These are phyloP conservation scores for Coleophoma crateriformis DNA, from an alignment of 2,329 filamentous ascomycete species.

Conservation along the genomic window DNA sequence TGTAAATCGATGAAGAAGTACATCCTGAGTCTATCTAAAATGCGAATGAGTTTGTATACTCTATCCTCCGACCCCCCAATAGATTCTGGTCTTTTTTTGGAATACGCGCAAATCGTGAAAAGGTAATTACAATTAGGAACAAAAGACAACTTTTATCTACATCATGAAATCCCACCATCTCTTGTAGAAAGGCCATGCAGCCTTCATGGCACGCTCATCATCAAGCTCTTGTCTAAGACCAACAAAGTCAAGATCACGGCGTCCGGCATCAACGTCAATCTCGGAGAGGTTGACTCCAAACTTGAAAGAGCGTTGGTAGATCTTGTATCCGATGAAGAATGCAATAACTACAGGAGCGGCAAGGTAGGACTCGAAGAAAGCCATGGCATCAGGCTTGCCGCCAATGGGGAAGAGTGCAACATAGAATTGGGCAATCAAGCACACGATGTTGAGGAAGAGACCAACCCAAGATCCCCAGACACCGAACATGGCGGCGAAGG, in stretches of 20 bases:
- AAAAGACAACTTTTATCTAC: not conserved
- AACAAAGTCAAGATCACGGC: constrained; percentile 23
- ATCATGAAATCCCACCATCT: constrained; percentile 8
- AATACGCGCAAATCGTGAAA: too few relatives aligned
- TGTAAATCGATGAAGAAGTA: too few relatives aligned
- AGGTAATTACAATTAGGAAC: not conserved
- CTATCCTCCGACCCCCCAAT: too few relatives aligned
- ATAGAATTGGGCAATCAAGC: constrained; percentile 50
- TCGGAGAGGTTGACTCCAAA: constrained; percentile 19
- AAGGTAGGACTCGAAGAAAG: constrained; percentile 55
- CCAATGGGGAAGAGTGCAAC: constrained; percentile 17
- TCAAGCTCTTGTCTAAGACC: constrained; percentile 23
- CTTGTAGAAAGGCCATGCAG: constrained; percentile 23
- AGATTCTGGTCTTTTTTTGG: too few relatives aligned
- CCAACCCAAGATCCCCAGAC: constrained; percentile 64
- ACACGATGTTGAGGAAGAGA: constrained; percentile 59
- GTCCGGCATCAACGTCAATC: constrained; percentile 24
- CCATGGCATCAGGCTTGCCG: constrained; percentile 7
- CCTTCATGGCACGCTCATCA: constrained; percentile 21
- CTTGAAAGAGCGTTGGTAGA: constrained; percentile 27
- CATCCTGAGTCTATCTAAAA: too few relatives aligned
- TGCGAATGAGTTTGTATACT: too few relatives aligned
- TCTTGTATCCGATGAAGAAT: constrained; percentile 63
- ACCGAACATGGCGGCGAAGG: constrained; percentile 39
- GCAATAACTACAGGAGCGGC: constrained; percentile 49